A percentile compares a stretch with the other conserved stretches of the same genome.
phyloP scores from a whole-genome alignment of 1,284 basidiomycete species.

The Ustilago vetiveriae region DNA sequence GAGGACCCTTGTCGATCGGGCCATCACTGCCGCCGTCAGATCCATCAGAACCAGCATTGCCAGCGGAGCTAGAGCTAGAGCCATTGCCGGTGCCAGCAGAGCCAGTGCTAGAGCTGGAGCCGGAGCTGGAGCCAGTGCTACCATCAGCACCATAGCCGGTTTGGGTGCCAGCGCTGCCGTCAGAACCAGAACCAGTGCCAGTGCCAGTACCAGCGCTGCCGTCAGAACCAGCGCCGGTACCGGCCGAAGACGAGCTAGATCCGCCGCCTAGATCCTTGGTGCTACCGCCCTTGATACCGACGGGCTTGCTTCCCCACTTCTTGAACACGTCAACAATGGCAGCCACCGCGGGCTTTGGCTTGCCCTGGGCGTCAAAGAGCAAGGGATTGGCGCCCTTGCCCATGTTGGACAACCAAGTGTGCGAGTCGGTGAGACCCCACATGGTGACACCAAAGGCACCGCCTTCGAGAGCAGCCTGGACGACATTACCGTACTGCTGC shows the following conservation, averaged over 20 bases:
- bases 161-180: background rate
- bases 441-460: slow-evolving; percentile 30
- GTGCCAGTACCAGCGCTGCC: background rate
- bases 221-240: background rate
- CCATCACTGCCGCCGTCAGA: slow-evolving; percentile 6
- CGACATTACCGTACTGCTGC: slow-evolving; percentile 40
- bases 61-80: slow-evolving; percentile 6
- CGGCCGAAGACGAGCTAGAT: background rate
- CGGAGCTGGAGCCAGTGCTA: slow-evolving; percentile 3
- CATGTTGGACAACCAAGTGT: slow-evolving; percentile 28
- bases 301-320: slow-evolving; percentile 45
- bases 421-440: slow-evolving; percentile 25
- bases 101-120: background rate
- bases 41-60: slow-evolving; percentile 3
- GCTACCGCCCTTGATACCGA: slow-evolving; percentile 30
- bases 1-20: slow-evolving; percentile 8
- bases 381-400: slow-evolving; percentile 32
- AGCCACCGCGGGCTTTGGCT: slow-evolving; percentile 40
- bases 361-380: slow-evolving; percentile 34
- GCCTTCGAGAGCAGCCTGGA: slow-evolving; percentile 38
- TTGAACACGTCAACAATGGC: slow-evolving; percentile 46
- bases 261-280: slow-evolving; percentile 10
- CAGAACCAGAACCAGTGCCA: slow-evolving; percentile 2
- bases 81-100: slow-evolving; percentile 17
- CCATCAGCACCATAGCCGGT: slow-evolving; percentile 1